Evolutionary conservation across 805 yeast species (phyloP).

Genomic region (Starmerella potacharoeniae): DNA sequence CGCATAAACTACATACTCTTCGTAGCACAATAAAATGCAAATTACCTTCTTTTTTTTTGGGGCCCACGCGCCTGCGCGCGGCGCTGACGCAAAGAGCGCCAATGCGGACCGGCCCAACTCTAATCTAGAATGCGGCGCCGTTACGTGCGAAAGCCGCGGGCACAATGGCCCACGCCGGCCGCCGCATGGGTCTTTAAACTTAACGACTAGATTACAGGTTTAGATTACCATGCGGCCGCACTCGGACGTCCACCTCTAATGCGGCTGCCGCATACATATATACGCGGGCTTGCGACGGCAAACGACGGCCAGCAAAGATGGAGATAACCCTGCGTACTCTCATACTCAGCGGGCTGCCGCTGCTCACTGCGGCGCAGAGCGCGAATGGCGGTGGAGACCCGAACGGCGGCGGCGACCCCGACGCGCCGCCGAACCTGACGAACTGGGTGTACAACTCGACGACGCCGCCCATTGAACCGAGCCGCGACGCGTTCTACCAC

Average conservation of each 20-base stretch:
- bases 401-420: slow-evolving; percentile 16
- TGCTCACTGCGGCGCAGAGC: not conserved
- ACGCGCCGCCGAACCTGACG: not conserved
- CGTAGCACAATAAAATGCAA: too few relatives aligned
- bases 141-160: too few relatives aligned
- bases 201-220: not conserved
- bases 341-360: not conserved
- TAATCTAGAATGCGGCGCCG: too few relatives aligned
- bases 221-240: not conserved
- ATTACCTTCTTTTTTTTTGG: too few relatives aligned
- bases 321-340: not conserved
- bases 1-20: slow-evolving; percentile 19
- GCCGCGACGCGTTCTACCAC: slow-evolving; percentile 18
- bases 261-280: not conserved
- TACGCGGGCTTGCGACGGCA: too few relatives aligned
- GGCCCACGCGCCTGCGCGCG: too few relatives aligned
- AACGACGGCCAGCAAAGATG: too few relatives aligned
- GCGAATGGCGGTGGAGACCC: slow-evolving; percentile 7
- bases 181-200: not conserved
- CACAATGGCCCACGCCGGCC: too few relatives aligned
- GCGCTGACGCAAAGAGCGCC: too few relatives aligned
- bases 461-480: slow-evolving; percentile 10
- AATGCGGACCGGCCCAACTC: too few relatives aligned
- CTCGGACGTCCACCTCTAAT: not conserved
- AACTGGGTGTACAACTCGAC: slow-evolving; percentile 19